Evolutionary conservation across 768 basidiomycete species (phyloP).

Genomic region (Cytidiella melzeri): DNA sequence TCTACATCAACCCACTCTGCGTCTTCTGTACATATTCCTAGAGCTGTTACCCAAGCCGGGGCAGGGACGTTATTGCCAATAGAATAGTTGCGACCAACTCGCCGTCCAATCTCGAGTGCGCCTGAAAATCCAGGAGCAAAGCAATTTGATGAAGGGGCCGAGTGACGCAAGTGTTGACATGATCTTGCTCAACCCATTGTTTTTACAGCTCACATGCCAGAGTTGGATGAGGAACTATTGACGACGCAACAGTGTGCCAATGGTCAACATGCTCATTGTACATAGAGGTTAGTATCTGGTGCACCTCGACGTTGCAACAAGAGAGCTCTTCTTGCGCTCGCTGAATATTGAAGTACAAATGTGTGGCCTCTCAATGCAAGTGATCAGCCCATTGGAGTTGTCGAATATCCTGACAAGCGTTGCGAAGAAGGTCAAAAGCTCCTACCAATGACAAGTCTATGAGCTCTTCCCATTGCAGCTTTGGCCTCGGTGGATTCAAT

Average conservation of each 20-base stretch:
- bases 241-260: not conserved
- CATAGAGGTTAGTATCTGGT: conserved; percentile 20
- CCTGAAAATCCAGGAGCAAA: conserved; percentile 5
- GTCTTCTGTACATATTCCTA: too few species aligned
- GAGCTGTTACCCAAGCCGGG: too few species aligned
- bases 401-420: conserved; percentile 26
- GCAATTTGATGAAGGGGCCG: not conserved
- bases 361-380: too few species aligned
- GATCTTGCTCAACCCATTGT: conserved; percentile 2
- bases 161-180: conserved; percentile 1
- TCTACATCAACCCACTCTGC: too few species aligned
- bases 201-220: conserved; percentile 8
- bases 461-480: conserved; percentile 9
- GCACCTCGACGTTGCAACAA: conserved; percentile 29
- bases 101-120: not conserved
- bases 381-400: conserved; percentile 24
- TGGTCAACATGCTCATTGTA: conserved; percentile 21
- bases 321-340: too few species aligned
- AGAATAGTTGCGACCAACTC: conserved; percentile 2
- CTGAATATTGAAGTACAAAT: too few species aligned
- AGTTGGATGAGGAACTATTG: not conserved
- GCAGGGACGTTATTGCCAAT: too few species aligned
- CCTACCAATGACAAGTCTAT: too few species aligned
- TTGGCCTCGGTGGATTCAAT: conserved; percentile 14
- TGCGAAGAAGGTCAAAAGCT: conserved; percentile 29